phyloP scores from a whole-genome alignment of 495 filamentous ascomycete genomes.

The Cercophora samala region DNA sequence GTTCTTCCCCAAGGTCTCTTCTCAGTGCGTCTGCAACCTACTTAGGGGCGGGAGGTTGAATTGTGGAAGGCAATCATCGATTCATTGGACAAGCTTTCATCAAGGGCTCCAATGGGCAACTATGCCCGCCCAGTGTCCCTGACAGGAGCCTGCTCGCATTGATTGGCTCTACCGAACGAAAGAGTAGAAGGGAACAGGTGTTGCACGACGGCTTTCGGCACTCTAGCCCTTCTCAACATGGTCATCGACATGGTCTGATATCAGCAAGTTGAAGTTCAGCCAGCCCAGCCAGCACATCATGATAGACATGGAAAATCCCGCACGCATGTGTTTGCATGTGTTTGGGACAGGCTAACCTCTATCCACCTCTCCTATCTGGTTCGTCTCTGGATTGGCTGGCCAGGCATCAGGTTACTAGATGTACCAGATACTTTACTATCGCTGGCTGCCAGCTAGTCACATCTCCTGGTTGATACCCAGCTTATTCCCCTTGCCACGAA shows the following conservation, averaged over 20 bases:
- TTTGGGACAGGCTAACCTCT: background rate
- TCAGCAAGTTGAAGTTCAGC: background rate
- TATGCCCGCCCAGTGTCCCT: background rate
- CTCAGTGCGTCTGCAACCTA: background rate
- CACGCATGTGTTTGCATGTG: background rate
- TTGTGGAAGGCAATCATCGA: background rate
- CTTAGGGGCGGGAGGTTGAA: background rate
- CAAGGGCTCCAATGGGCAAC: background rate
- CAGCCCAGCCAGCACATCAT: background rate
- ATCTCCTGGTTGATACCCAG: background rate
- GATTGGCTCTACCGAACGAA: background rate
- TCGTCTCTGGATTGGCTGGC: background rate
- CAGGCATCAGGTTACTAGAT: background rate
- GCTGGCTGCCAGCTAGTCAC: background rate
- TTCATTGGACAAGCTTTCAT: background rate
- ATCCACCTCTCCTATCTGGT: background rate
- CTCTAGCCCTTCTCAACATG: background rate
- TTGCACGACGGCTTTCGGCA: background rate
- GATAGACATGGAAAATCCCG: background rate
- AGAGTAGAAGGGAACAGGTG: background rate
- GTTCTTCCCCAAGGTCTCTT: background rate
- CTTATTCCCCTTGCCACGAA: background rate
- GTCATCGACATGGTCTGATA: background rate
- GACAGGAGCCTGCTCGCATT: background rate
- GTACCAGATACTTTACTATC: background rate